phyloP scores from a whole-genome alignment of 2,329 filamentous ascomycete species.

The Apiospora rasikravindrae region DNA sequence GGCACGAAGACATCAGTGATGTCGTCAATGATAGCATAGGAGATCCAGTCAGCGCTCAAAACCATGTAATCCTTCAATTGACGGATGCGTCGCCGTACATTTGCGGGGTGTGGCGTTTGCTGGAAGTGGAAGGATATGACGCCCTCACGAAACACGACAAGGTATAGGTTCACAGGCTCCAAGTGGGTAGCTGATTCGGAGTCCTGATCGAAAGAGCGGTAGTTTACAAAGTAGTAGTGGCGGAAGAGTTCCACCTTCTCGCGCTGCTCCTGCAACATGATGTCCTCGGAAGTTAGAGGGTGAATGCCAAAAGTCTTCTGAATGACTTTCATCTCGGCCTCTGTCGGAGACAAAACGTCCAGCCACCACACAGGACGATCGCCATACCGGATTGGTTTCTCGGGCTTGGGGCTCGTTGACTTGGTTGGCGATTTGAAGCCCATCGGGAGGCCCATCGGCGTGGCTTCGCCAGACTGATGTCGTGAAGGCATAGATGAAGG shows the following conservation, averaged over 20 bases:
- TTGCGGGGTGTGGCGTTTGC: conserved; percentile 94
- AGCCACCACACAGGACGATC: conserved; percentile 96
- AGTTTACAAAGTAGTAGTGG: conserved; percentile 98
- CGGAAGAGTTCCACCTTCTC: conserved; percentile 98
- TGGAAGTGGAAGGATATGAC: conserved; percentile 97
- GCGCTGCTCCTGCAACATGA: conserved; percentile 94
- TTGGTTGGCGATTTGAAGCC: conserved; percentile 30
- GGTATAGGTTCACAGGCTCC: conserved; percentile 96
- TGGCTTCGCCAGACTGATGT: conserved; percentile 30
- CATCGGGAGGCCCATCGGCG: conserved; percentile 27
- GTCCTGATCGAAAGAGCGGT: conserved; percentile 97
- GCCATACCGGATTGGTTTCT: conserved; percentile 60
- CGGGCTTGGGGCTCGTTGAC: conserved; percentile 32
- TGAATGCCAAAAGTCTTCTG: conserved; percentile 95
- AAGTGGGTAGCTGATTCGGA: conserved; percentile 86
- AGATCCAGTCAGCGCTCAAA: conserved; percentile 95
- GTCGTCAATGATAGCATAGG: conserved; percentile 96
- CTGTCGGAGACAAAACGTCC: conserved; percentile 87
- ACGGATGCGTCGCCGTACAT: conserved; percentile 90
- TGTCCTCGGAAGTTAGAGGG: conserved; percentile 92
- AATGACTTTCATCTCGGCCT: conserved; percentile 93
- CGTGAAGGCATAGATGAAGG: conserved; percentile 29
- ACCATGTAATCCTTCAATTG: conserved; percentile 94
- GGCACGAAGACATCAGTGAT: conserved; percentile 97
- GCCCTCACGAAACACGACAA: conserved; percentile 94